These are phyloP conservation scores for Cryptococcus deneoformans DNA, from an alignment of 1,284 basidiomycete genomes.

Conservation along the genomic window DNA sequence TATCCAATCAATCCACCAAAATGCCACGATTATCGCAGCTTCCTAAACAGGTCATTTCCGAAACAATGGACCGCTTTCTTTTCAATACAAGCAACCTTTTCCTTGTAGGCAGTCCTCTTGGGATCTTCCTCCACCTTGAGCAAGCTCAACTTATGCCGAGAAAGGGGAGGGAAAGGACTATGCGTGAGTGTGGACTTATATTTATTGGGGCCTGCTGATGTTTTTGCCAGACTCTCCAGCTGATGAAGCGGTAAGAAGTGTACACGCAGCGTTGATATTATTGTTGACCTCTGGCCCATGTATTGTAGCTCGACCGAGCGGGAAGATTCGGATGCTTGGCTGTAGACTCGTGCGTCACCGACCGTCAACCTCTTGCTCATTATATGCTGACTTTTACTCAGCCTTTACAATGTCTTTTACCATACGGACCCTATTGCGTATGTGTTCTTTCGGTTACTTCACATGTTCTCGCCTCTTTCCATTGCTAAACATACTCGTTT, in stretches of 20 bases:
- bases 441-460: constrained; percentile 7
- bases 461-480: constrained; percentile 12
- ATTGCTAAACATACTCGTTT: constrained; percentile 45
- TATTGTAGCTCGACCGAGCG: constrained; percentile 48
- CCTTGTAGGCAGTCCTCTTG: constrained; percentile 55
- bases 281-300: neutral
- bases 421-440: constrained; percentile 55
- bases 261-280: neutral
- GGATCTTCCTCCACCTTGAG: constrained; percentile 56
- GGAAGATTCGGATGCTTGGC: constrained; percentile 57
- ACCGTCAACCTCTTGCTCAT: no score
- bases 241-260: constrained; percentile 49
- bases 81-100: constrained; percentile 55
- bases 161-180: constrained; percentile 53
- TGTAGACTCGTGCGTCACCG: constrained; percentile 46
- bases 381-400: neutral
- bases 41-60: constrained; percentile 39
- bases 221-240: constrained; percentile 42
- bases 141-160: constrained; percentile 57
- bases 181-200: constrained; percentile 30
- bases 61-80: constrained; percentile 48
- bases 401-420: constrained; percentile 55
- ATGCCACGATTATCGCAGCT: constrained; percentile 50
- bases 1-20: constrained; percentile 56
- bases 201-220: constrained; percentile 1